Base-by-base conservation (phyloP, 2,329 filamentous ascomycete species). In the Dothistroma septosporum region DNA sequence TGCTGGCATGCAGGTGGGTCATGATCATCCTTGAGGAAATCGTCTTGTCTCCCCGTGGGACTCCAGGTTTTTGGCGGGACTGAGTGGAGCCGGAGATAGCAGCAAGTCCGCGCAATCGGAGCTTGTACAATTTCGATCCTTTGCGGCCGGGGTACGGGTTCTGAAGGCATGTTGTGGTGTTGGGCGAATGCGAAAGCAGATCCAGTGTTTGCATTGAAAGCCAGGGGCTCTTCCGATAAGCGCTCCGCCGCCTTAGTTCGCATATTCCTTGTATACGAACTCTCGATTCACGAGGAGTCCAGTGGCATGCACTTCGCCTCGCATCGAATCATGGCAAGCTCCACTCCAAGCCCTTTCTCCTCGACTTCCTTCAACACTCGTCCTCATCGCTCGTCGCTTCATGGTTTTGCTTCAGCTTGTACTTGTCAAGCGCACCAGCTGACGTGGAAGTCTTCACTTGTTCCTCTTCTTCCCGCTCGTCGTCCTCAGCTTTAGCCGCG, bases 351-450 rank as follows among this genome's bases (percentile, higher is more conserved):
- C 24, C 24, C n/a, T 44, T 44, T 19, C 7, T n/a, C 41, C 14
- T 48, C 4, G 14, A n/a, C 54, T 22, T 11, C 49, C 24, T 21
- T 65, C 57, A 64, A 41, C 50, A 52, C 37, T 81, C 79, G 21
- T 82, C 80, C 68, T 84, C 82, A 54, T 83, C 81, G 65, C 82
- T 83, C 16, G 82, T 84, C 7, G 80, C 79, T 61, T 84, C 82
- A 55, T 83, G 80, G 65, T 84, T 84, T 53, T 70, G 65, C 66
- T 66, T 66, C 21, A 59, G 61, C 58, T 69, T 73, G 66, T 69
- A 73, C 55, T 69, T 69, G 63, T 73, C 72, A 48, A 69, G 68
- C 59, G 67, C 71, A 50, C 63, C 68, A 35, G 58, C 66, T 5
- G 60, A 65, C 61, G 61, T 60, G 48, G 50, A 58, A 37, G 57